Evolutionary conservation across 2,329 filamentous ascomycete species (phyloP).

Genomic region (Epichloe typhina): DNA sequence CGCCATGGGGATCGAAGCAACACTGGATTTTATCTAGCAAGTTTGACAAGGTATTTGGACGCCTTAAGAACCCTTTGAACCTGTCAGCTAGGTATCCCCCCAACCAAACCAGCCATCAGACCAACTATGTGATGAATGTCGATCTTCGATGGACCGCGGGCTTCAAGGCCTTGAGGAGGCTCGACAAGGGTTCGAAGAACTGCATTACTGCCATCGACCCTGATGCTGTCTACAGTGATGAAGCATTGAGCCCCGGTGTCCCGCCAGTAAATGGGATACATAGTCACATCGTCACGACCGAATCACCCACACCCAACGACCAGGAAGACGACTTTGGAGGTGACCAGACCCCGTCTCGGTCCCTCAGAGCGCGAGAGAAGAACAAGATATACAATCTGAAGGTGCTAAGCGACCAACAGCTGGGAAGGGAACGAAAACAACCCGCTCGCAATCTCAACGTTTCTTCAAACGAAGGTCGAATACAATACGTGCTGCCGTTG

Average conservation of each 20-base stretch:
- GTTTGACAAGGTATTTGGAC: constrained; percentile 28
- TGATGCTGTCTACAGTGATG: constrained; percentile 14
- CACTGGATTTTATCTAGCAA: constrained; percentile 29
- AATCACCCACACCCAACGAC: constrained; percentile 23
- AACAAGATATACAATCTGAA: constrained; percentile 47
- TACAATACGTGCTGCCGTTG: constrained; percentile 32
- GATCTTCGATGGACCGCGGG: constrained; percentile 34
- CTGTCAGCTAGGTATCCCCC: constrained; percentile 15
- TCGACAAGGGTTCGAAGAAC: constrained; percentile 29
- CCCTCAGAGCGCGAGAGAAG: constrained; percentile 32
- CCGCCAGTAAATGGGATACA: constrained; percentile 9
- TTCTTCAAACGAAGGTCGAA: constrained; percentile 25
- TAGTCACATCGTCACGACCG: constrained; percentile 12
- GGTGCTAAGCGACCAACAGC: constrained; percentile 42
- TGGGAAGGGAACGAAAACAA: constrained; percentile 37
- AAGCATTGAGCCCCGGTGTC: constrained; percentile 10
- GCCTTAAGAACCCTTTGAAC: constrained; percentile 22
- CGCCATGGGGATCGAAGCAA: constrained; percentile 11
- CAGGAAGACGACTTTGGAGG: constrained; percentile 32
- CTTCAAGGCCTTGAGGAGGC: constrained; percentile 19
- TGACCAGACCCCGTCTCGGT: constrained; percentile 38
- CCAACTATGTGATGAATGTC: constrained; percentile 35
- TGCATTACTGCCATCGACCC: constrained; percentile 30
- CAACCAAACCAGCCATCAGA: constrained; percentile 16
- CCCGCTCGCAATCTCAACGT: constrained; percentile 13